Percentiles rank a stretch among this genome's conserved stretches.
Conservation (phyloP, 2,329 filamentous ascomycete species). For the Orbilia ellipsospora region DNA sequence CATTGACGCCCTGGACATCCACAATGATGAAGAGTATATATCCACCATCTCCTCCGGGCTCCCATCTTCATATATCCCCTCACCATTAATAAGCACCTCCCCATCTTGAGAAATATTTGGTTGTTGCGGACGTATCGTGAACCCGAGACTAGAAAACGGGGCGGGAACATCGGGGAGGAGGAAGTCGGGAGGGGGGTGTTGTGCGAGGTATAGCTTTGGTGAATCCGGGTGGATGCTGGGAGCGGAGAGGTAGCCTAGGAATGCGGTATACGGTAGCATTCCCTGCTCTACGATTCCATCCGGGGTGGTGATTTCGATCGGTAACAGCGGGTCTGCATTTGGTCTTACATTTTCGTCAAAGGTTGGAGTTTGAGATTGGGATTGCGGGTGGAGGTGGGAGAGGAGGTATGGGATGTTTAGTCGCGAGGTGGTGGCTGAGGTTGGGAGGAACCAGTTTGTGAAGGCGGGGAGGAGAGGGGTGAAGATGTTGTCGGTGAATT, state of each 20-base stretch:
- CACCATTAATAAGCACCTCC: background rate
- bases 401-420: conserved; percentile 32
- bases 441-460: conserved; percentile 31
- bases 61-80: background rate
- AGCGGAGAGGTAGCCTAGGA: conserved; percentile 22
- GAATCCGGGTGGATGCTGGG: background rate
- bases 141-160: conserved; percentile 27
- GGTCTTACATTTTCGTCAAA: too few species aligned
- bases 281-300: background rate
- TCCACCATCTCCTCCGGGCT: conserved; percentile 2
- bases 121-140: conserved; percentile 25
- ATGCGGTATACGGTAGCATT: background rate
- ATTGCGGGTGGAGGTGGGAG: background rate
- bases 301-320: conserved; percentile 21
- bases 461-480: conserved; percentile 30
- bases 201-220: conserved; percentile 32
- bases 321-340: conserved; percentile 9
- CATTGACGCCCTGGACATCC: conserved; percentile 26
- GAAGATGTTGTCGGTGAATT: conserved; percentile 20
- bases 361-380: background rate
- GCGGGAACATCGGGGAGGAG: conserved; percentile 21
- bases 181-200: conserved; percentile 24
- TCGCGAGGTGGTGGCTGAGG: background rate
- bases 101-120: background rate
- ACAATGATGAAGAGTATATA: conserved; percentile 38